Evolutionary conservation across 305 asterid species (phyloP).

Genomic region (Rubia tinctorum): DNA sequence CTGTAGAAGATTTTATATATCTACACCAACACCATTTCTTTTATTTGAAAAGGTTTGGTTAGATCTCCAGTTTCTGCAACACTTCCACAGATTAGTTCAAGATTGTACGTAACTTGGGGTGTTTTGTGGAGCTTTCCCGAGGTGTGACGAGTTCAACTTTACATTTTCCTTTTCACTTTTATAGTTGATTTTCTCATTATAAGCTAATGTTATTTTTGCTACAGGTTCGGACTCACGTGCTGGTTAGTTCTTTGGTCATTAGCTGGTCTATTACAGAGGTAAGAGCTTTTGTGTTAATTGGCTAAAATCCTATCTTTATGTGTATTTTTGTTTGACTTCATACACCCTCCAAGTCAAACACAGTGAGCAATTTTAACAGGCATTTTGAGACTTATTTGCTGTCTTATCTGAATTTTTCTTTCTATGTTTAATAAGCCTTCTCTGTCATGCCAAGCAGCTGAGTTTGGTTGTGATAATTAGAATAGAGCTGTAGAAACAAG

Average conservation of each 20-base stretch:
- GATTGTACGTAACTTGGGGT: slow-evolving; percentile 85
- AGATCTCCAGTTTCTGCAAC: slow-evolving; percentile 91
- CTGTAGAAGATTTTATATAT: not conserved
- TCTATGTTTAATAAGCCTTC: not conserved
- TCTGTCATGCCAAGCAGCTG: no score
- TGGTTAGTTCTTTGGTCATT: slow-evolving; percentile 62
- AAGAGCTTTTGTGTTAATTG: slow-evolving; percentile 11
- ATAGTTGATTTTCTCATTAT: slow-evolving; percentile 5
- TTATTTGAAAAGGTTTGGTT: slow-evolving; percentile 49
- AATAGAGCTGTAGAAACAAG: no score
- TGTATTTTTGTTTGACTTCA: not conserved
- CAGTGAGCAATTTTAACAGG: not conserved
- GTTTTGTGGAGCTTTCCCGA: slow-evolving; percentile 84
- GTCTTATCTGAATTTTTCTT: no score
- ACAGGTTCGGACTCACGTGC: slow-evolving; percentile 50
- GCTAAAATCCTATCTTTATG: not conserved
- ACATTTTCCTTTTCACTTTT: not conserved
- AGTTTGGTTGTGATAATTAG: no score
- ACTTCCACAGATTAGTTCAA: slow-evolving; percentile 80
- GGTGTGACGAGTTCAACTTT: slow-evolving; percentile 20
- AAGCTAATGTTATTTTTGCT: slow-evolving; percentile 5
- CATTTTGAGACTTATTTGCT: no score
- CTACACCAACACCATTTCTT: not conserved
- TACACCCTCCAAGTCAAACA: not conserved
- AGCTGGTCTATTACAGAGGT: slow-evolving; percentile 93